Percentiles rank a stretch among this genome's conserved stretches.
Evolutionary conservation across 139 green algal genomes (phyloP).

Genomic region (Chlorella sp.): DNA sequence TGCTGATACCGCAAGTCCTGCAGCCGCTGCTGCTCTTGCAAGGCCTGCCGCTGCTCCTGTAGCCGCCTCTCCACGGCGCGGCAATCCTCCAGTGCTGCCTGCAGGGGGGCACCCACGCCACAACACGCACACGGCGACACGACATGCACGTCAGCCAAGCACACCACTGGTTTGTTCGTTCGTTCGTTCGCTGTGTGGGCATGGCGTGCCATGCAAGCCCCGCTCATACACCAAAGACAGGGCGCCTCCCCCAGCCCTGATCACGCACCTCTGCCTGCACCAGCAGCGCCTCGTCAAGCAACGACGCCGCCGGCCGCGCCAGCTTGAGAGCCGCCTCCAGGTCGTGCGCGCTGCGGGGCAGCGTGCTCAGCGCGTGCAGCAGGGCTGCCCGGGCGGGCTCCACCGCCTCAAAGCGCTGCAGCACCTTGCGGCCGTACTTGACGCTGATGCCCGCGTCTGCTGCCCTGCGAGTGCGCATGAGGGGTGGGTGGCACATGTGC

Average conservation of each 20-base stretch:
- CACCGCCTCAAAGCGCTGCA: constrained; percentile 32
- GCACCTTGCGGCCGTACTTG: constrained; percentile 42
- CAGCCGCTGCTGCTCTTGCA: neutral
- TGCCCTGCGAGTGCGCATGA: no score
- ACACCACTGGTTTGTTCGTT: neutral
- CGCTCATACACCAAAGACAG: neutral
- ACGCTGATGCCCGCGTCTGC: constrained; percentile 29
- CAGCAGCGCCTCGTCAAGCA: neutral
- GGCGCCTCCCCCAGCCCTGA: neutral
- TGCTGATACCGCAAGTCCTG: neutral
- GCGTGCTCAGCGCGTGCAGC: constrained; percentile 5
- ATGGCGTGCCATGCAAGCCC: neutral
- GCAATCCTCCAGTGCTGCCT: neutral
- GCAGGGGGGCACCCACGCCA: no score
- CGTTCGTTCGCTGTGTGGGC: neutral
- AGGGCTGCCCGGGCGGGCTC: constrained; percentile 12
- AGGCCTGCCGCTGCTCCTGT: neutral
- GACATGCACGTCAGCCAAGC: no score
- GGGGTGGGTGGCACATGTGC: no score
- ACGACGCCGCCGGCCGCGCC: neutral
- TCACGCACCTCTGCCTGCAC: neutral
- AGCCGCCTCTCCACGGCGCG: neutral
- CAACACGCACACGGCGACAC: no score
- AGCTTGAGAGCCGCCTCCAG: constrained; percentile 17
- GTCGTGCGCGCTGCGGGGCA: neutral